Conservation (phyloP, 148 eudicot genomes). For the Rhododendron henanense region DNA sequence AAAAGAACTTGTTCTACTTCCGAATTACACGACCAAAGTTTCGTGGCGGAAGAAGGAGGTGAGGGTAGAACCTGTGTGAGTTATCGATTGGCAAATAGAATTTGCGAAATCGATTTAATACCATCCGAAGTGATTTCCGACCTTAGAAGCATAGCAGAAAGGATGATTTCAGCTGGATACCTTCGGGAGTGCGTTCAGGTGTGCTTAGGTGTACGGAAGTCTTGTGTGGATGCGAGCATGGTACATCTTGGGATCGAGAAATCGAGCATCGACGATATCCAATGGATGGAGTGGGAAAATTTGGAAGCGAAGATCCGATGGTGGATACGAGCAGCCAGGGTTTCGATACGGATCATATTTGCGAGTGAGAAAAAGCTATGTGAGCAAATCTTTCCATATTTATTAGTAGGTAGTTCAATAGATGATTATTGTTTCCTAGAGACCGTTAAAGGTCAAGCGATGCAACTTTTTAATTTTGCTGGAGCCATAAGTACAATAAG, state of each 20-base stretch:
- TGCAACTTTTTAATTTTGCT: slow-evolving; percentile 60
- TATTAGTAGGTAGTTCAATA: slow-evolving; percentile 14
- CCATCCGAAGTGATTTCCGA: slow-evolving; percentile 44
- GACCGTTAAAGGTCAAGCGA: slow-evolving; percentile 65
- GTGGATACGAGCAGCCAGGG: slow-evolving; percentile 76
- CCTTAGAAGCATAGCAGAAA: slow-evolving; percentile 63
- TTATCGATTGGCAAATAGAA: slow-evolving; percentile 42
- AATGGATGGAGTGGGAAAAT: slow-evolving; percentile 53
- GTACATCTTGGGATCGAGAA: slow-evolving; percentile 63
- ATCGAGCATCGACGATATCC: slow-evolving; percentile 55
- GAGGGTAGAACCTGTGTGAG: slow-evolving; percentile 3
- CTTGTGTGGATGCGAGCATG: slow-evolving; percentile 48
- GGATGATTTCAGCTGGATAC: slow-evolving; percentile 70
- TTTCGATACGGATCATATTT: slow-evolving; percentile 59
- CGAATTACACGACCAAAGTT: neutral
- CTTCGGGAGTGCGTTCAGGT: slow-evolving; percentile 70
- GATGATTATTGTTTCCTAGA: slow-evolving; percentile 68
- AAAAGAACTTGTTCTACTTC: neutral
- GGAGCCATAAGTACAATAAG: slow-evolving; percentile 59
- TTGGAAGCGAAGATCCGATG: slow-evolving; percentile 59
- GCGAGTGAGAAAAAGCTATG: slow-evolving; percentile 62
- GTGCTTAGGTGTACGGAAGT: slow-evolving; percentile 62
- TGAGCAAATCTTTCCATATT: slow-evolving; percentile 53
- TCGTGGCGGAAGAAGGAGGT: neutral
- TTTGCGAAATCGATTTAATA: slow-evolving; percentile 63